These are phyloP conservation scores for Crithidia expoeki DNA, from an alignment of 208 protist species.

Conservation along the genomic window DNA sequence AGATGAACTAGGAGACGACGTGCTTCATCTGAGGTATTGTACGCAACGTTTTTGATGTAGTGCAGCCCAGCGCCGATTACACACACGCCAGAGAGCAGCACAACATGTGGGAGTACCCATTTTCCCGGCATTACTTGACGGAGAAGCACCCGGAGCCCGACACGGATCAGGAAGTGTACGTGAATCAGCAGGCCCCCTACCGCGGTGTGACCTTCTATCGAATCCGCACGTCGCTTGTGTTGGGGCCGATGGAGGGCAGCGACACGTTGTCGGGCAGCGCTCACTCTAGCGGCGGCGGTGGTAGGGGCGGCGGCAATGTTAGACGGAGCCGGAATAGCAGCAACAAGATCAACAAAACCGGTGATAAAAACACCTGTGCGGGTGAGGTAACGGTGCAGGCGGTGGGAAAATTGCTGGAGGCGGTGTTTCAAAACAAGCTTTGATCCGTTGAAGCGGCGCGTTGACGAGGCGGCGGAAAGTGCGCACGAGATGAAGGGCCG, in stretches of 20 bases:
- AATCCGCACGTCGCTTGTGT: constrained; percentile 56
- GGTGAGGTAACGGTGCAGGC: constrained; percentile 18
- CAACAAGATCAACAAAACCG: not conserved
- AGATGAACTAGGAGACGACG: constrained; percentile 81
- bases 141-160: constrained; percentile 66
- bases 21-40: constrained; percentile 95
- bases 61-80: constrained; percentile 72
- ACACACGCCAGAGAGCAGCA: constrained; percentile 90
- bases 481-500: constrained; percentile 28
- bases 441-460: constrained; percentile 31
- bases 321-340: constrained; percentile 1
- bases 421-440: constrained; percentile 19
- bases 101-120: constrained; percentile 96
- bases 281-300: constrained; percentile 10
- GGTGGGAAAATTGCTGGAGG: constrained; percentile 27
- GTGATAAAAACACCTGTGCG: constrained; percentile 4
- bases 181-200: constrained; percentile 46
- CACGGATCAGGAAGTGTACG: constrained; percentile 87
- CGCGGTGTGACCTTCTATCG: constrained; percentile 86
- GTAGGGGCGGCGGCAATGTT: constrained; percentile 5
- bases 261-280: constrained; percentile 8
- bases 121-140: constrained; percentile 88
- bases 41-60: constrained; percentile 79
- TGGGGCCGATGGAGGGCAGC: constrained; percentile 37
- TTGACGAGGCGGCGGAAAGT: constrained; percentile 33